Evolutionary conservation across 306 rosid species (phyloP), one percentile per base, ranked within the genome.

Genomic region (Casuarina equisetifolia): DNA sequence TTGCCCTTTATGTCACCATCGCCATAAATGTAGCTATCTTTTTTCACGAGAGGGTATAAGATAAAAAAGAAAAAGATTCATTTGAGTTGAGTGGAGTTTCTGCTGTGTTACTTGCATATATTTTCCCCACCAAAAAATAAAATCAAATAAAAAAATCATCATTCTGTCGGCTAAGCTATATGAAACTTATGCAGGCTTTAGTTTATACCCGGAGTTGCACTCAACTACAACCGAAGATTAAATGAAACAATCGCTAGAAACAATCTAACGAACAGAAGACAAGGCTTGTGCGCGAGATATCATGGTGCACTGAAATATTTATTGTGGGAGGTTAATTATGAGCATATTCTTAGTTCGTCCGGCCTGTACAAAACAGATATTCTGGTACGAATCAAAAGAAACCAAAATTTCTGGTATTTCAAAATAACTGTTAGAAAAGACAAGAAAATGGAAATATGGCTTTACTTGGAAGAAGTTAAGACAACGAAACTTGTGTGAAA

Each of bases 11-110:
- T 67, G 64, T 58, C 25, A 5, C 64, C 1, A 10, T 58, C 25
- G 64, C 64, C 64, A 58, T 58, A 9, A 67, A 67, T 67, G 71
- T 67, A 66, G 71, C 50, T 67, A 42, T 67, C 42, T 67, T 67
- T 40, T 67, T 19, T 49, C 12, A 17, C 32, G 71, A n/a, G 42
- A n/a, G 43, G 71, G 17, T 67, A 42, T 67, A 67, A 42, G 49
- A 9, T 0, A 40, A 67, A 42, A 42, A 49, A 7, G 50, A 67
- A 42, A 42, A 66, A 16, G 35, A 16, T 42, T n/a, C 50, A 42
- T 42, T 42, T 67, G 71, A n/a, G 71, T 42, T n/a, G 35, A 67
- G 42, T 17, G 17, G 50, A 67, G 17, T 2, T 58, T 11, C 9
- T 57, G 32, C 3, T 19, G 2, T 57, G 9, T 57, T 57, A n/a